These are phyloP conservation scores for Cladosporium sp. DNA, from an alignment of 2,329 filamentous ascomycete genomes.

Conservation along the genomic window DNA sequence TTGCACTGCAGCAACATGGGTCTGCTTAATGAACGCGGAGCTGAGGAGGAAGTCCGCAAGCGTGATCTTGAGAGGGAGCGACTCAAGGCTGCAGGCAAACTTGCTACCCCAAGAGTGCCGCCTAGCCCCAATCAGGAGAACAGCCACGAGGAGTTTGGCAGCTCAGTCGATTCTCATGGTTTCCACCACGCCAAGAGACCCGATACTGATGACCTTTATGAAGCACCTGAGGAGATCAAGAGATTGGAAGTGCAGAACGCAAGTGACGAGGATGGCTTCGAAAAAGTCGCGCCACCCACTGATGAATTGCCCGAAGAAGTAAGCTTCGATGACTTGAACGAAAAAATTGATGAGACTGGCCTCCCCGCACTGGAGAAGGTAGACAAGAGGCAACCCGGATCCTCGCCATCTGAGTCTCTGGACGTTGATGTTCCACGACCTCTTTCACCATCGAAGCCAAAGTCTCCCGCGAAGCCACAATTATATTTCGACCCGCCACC, in stretches of 20 bases:
- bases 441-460: conserved; percentile 35
- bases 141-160: conserved; percentile 50
- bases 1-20: conserved; percentile 99
- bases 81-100: conserved; percentile 73
- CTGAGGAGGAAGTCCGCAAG: conserved; percentile 79
- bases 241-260: conserved; percentile 76
- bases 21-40: conserved; percentile 85
- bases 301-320: conserved; percentile 64
- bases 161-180: conserved; percentile 54
- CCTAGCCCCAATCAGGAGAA: conserved; percentile 59
- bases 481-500: conserved; percentile 35
- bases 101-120: conserved; percentile 58
- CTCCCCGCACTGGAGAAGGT: conserved; percentile 33
- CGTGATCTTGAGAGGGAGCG: conserved; percentile 81
- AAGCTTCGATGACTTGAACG: conserved; percentile 68
- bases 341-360: conserved; percentile 44
- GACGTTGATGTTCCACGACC: conserved; percentile 33
- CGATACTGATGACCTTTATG: conserved; percentile 43
- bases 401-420: conserved; percentile 21
- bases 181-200: conserved; percentile 54
- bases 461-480: conserved; percentile 24
- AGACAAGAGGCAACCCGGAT: conserved; percentile 30
- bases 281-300: conserved; percentile 77
- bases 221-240: conserved; percentile 67
- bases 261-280: conserved; percentile 88